Conservation (phyloP, 257 asterid genomes). For the Nemophila menziesii region DNA sequence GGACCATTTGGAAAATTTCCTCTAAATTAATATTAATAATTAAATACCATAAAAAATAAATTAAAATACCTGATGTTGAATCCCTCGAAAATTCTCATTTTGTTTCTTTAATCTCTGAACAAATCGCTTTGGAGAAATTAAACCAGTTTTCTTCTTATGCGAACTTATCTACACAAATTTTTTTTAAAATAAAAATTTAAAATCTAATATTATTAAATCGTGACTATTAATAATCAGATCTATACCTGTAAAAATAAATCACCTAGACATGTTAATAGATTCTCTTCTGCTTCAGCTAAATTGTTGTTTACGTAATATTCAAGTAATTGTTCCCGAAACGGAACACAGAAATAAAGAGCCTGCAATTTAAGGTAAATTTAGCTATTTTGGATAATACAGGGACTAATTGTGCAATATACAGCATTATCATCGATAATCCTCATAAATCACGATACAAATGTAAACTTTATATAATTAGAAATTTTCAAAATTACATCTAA, state of each 20-base stretch:
- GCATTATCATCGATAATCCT: no score
- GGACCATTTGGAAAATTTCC: background rate
- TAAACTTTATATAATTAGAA: no score
- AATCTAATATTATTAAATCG: no score
- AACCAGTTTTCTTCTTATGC: constrained; percentile 91
- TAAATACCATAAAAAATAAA: constrained; percentile 23
- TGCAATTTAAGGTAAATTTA: no score
- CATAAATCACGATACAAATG: no score
- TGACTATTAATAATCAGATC: no score
- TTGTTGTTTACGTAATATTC: constrained; percentile 64
- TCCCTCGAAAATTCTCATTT: constrained; percentile 81
- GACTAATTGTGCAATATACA: no score
- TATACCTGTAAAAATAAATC: constrained; percentile 77
- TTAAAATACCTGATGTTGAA: constrained; percentile 98
- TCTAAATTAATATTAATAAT: constrained; percentile 1
- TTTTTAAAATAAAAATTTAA: constrained; percentile 18
- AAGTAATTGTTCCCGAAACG: constrained; percentile 81
- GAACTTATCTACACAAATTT: constrained; percentile 87
- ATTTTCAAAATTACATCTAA: no score
- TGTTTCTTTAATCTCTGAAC: constrained; percentile 84
- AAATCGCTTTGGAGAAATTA: constrained; percentile 82
- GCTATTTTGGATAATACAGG: no score
- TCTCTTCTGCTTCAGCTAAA: constrained; percentile 74
- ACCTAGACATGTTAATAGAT: constrained; percentile 78
- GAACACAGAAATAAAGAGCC: constrained; percentile 94